Evolutionary conservation across 495 filamentous ascomycete species (phyloP), one percentile per base, ranked within the genome.

Genomic region (Evernia prunastri): DNA sequence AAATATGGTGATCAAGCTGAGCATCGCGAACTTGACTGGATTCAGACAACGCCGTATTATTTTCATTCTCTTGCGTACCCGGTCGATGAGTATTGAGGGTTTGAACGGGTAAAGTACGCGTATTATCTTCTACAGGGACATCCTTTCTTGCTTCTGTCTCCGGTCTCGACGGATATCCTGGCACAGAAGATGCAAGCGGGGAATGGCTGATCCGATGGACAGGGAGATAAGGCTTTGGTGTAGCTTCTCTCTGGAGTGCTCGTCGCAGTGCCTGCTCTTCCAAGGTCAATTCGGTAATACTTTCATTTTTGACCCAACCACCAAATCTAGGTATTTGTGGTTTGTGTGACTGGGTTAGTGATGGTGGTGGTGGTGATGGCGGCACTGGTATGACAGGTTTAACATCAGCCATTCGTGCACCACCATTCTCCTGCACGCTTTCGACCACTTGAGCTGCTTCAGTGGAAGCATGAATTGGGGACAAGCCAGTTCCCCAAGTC

Each of bases 241-340:
- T 23, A 9, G 27, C 27, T 56, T 23, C n/a, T 36, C 31, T 4
- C 31, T 35, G 37, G 11, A 57, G 17, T 13, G 27, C 10, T 8
- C 57, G 51, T 33, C 61, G 61, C 49, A 63, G 42, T 15, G 61
- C 61, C 39, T 63, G 37, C 39, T 63, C 61, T 43, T 63, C 61
- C 27, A 27, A 13, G 18, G 39, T 47, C 12, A 57, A 35, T 11
- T 57, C 39, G 13, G 12, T 57, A 2, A 4, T 27, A 8, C 2
- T n/a, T 17, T 29, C 54, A 6, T 2, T 36, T 42, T 25, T 63
- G 35, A 53, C 61, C 61, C 61, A 63, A 35, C 61, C 53, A 11
- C 53, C 27, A 29, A 23, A 33, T 25, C 39, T 57, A 11, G 27
- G 20, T 2, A 4, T 54, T 54, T n/a, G 51, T 33, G 27, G 29